phyloP scores from a whole-genome alignment of 768 basidiomycete species.

The Amanita subjunquillea region DNA sequence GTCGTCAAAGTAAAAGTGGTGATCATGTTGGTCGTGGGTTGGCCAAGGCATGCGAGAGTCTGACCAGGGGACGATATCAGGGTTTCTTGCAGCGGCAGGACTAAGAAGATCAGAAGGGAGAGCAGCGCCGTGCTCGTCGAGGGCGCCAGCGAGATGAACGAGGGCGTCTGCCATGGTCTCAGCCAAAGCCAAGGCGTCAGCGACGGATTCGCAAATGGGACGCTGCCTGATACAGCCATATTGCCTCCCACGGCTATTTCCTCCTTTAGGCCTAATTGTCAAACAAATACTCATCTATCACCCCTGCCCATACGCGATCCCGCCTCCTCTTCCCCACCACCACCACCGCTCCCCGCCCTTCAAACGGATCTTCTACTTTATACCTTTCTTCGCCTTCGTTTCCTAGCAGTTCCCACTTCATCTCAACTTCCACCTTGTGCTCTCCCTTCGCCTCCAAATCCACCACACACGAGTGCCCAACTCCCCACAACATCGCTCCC shows the following conservation, averaged over 20 bases:
- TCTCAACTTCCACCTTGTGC: too few species aligned
- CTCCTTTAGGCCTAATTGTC: not conserved
- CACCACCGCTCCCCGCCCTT: too few species aligned
- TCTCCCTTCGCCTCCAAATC: conserved; percentile 8
- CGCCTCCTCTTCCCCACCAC: too few species aligned
- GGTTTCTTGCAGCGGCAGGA: not conserved
- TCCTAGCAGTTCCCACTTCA: conserved; percentile 17
- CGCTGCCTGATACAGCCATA: not conserved
- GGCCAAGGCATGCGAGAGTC: not conserved
- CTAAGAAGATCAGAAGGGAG: conserved; percentile 10
- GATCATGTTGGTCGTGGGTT: conserved; percentile 9
- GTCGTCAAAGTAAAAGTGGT: conserved; percentile 9
- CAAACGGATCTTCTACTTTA: not conserved
- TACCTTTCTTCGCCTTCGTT: too few species aligned
- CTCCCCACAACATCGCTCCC: conserved; percentile 23
- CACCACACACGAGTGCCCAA: conserved; percentile 21
- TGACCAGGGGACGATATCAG: conserved; percentile 12
- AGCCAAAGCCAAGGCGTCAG: not conserved
- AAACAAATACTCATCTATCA: not conserved
- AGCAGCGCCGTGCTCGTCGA: conserved; percentile 15
- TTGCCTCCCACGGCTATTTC: not conserved
- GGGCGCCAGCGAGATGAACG: conserved; percentile 12
- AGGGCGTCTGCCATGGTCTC: conserved; percentile 5
- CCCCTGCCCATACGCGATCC: not conserved
- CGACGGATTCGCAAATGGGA: not conserved